These are phyloP conservation scores for Cryphonectria naterciae DNA, from an alignment of 2,329 filamentous ascomycete genomes.

Conservation along the genomic window DNA sequence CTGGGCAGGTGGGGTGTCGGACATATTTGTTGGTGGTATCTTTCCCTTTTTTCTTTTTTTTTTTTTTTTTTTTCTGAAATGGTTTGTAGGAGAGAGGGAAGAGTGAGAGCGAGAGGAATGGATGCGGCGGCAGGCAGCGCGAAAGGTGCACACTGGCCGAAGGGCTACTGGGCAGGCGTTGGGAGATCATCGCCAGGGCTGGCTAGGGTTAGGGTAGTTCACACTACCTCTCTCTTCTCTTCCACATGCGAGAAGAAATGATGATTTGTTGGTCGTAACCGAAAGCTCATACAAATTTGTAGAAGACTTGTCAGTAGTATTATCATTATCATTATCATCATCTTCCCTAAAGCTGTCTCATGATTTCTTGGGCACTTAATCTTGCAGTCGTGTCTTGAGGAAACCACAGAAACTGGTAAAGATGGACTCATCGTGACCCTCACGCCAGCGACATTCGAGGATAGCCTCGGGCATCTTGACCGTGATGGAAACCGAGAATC, in stretches of 20 bases:
- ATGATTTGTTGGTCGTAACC: not conserved
- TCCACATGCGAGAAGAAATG: not conserved
- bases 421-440: conserved; percentile 71
- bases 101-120: not conserved
- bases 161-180: not conserved
- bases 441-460: conserved; percentile 70
- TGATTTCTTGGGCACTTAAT: conserved; percentile 10
- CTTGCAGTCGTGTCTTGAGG: conserved; percentile 59
- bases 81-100: not conserved
- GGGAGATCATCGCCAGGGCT: not conserved
- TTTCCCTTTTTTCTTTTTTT: not conserved
- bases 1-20: conserved; percentile 38
- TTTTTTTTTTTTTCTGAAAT: not conserved
- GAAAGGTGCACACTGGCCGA: not conserved
- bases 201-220: conserved; percentile 3
- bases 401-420: conserved; percentile 91
- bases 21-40: conserved; percentile 39
- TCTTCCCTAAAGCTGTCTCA: not conserved
- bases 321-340: too few species aligned
- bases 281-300: not conserved
- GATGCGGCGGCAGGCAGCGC: not conserved
- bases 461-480: conserved; percentile 46
- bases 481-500: conserved; percentile 60
- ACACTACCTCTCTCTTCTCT: too few species aligned
- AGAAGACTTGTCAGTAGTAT: too few species aligned